Evolutionary conservation across 768 basidiomycete species (phyloP).

Genomic region (Auricularia sp.): DNA sequence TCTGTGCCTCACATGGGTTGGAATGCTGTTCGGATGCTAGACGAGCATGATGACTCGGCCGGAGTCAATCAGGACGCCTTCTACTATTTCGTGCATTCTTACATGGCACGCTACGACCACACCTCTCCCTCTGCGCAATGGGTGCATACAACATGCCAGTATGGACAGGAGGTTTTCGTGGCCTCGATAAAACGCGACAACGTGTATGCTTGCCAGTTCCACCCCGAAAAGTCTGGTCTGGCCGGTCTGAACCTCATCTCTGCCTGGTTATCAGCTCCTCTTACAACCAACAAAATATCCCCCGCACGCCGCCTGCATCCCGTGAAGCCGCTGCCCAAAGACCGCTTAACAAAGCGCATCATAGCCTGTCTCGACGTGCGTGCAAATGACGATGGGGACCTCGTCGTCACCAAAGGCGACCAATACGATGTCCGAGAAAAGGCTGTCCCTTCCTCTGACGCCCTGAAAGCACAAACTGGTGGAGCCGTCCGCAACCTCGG

Average conservation of each 20-base stretch:
- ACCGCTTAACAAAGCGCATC: slow-evolving; percentile 85
- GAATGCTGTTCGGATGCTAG: slow-evolving; percentile 65
- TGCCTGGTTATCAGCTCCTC: slow-evolving; percentile 53
- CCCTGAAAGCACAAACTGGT: slow-evolving; percentile 34
- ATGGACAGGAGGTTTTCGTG: slow-evolving; percentile 87
- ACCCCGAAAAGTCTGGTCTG: slow-evolving; percentile 92
- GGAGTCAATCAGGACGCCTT: slow-evolving; percentile 44
- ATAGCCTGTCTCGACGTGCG: slow-evolving; percentile 97
- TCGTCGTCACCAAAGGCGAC: slow-evolving; percentile 98
- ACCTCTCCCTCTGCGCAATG: slow-evolving; percentile 55
- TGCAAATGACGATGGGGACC: slow-evolving; percentile 88
- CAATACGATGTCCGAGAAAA: slow-evolving; percentile 97
- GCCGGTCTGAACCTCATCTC: slow-evolving; percentile 76
- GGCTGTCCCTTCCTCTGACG: slow-evolving; percentile 13
- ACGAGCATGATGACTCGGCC: slow-evolving; percentile 33
- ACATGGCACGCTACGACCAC: slow-evolving; percentile 66
- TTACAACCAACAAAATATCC: not conserved
- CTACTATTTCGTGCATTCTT: slow-evolving; percentile 98
- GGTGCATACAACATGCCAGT: slow-evolving; percentile 81
- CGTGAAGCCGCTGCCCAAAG: slow-evolving; percentile 17
- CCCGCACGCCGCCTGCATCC: not conserved
- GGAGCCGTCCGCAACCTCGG: slow-evolving; percentile 92
- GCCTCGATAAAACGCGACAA: slow-evolving; percentile 74
- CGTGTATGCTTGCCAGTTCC: slow-evolving; percentile 90
- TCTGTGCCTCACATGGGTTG: slow-evolving; percentile 97